These are phyloP conservation scores for Leccinum broughii DNA, from an alignment of 768 basidiomycete species.

Conservation along the genomic window DNA sequence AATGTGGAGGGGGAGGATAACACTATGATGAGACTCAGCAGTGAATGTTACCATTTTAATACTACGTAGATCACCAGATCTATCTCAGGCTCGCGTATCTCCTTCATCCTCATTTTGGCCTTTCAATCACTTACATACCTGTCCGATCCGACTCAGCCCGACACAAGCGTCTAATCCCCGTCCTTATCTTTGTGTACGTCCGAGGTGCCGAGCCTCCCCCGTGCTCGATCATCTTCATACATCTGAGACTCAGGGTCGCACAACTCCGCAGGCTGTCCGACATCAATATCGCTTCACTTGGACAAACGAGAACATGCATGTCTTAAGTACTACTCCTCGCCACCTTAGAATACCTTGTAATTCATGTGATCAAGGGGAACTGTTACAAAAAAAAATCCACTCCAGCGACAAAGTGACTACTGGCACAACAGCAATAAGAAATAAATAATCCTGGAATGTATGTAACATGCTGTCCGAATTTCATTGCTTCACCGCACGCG, in stretches of 20 bases:
- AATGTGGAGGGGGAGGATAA: conserved; percentile 12
- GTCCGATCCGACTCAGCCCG: conserved; percentile 11
- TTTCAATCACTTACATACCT: neutral
- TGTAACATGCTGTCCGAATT: neutral
- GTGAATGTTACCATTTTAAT: conserved; percentile 3
- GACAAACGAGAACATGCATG: neutral
- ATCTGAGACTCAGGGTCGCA: neutral
- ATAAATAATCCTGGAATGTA: conserved; percentile 30
- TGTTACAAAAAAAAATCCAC: conserved; percentile 1
- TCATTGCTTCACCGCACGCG: conserved; percentile 12
- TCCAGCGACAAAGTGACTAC: conserved; percentile 3
- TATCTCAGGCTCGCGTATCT: conserved; percentile 2
- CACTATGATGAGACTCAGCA: conserved; percentile 12
- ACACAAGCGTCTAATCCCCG: neutral
- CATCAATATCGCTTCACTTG: neutral
- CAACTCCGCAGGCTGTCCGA: too few relatives aligned
- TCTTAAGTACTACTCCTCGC: too few relatives aligned
- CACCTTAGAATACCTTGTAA: neutral
- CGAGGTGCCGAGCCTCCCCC: neutral
- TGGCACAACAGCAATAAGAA: conserved; percentile 38
- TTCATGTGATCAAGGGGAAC: neutral
- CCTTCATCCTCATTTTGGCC: neutral
- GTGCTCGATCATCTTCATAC: neutral
- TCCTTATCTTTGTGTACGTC: conserved; percentile 14
- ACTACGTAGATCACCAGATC: conserved; percentile 1